Percentiles rank a stretch among this genome's conserved stretches.
Conservation (phyloP, 331 rosid genomes). For the Prunus yedoensis region DNA sequence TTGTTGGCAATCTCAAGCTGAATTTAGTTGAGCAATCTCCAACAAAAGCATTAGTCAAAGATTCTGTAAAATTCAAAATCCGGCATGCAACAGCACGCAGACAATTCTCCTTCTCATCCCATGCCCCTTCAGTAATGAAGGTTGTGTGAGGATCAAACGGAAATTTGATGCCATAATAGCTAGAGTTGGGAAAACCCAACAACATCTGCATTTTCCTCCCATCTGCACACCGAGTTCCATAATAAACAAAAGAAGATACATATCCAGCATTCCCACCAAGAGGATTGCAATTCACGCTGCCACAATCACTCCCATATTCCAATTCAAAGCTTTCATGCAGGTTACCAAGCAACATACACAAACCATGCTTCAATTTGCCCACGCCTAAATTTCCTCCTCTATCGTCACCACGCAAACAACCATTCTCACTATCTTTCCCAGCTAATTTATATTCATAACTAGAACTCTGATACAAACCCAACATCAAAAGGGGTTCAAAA, state of each 20-base stretch:
- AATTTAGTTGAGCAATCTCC: slow-evolving; percentile 67
- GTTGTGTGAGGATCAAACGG: slow-evolving; percentile 56
- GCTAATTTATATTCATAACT: slow-evolving; percentile 44
- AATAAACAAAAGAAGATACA: slow-evolving; percentile 49
- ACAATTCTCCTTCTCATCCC: slow-evolving; percentile 68
- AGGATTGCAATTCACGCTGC: slow-evolving; percentile 50
- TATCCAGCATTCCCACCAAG: slow-evolving; percentile 39
- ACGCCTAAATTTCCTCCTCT: slow-evolving; percentile 34
- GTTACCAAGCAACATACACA: slow-evolving; percentile 39
- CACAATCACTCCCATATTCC: slow-evolving; percentile 59
- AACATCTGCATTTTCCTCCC: slow-evolving; percentile 57
- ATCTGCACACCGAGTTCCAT: slow-evolving; percentile 42
- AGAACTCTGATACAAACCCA: slow-evolving; percentile 48
- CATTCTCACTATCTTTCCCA: slow-evolving; percentile 36
- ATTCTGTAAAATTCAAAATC: slow-evolving; percentile 49
- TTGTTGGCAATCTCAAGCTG: slow-evolving; percentile 52
- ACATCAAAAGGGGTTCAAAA: slow-evolving; percentile 51
- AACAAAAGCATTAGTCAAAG: slow-evolving; percentile 44
- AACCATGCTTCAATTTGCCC: slow-evolving; percentile 20
- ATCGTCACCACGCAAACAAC: slow-evolving; percentile 40
- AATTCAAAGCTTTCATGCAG: slow-evolving; percentile 44
- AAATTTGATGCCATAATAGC: slow-evolving; percentile 25
- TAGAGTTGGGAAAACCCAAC: slow-evolving; percentile 52
- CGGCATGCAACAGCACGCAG: slow-evolving; percentile 64
- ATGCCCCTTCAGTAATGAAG: slow-evolving; percentile 62